Conservation (phyloP, 2,329 filamentous ascomycete species). For the Aspergillus arachidicola region DNA sequence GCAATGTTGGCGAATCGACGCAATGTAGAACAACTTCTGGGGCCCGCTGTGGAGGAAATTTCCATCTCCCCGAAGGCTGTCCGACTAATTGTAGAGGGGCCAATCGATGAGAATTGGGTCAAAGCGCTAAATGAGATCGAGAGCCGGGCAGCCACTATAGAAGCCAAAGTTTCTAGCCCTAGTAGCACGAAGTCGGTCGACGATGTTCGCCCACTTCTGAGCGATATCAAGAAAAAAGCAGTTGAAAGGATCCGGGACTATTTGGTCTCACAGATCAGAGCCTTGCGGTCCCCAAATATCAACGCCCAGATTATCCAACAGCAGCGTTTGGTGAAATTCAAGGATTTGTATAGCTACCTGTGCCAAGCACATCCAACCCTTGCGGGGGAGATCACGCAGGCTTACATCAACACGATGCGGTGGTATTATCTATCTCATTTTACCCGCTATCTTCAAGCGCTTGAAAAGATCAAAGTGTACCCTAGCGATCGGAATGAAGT, state of each 20-base stretch:
- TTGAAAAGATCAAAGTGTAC: constrained; percentile 84
- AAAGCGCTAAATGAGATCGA: constrained; percentile 82
- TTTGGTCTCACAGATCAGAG: constrained; percentile 91
- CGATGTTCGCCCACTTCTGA: constrained; percentile 81
- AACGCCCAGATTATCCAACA: constrained; percentile 97
- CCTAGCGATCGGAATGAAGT: constrained; percentile 80
- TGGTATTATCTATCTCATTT: constrained; percentile 98
- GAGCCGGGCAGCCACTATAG: constrained; percentile 71
- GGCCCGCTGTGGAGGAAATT: constrained; percentile 87
- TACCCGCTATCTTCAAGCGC: constrained; percentile 77
- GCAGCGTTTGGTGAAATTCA: constrained; percentile 84
- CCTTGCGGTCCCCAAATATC: constrained; percentile 89
- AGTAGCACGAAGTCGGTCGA: constrained; percentile 73
- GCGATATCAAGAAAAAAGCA: constrained; percentile 85
- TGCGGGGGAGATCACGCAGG: constrained; percentile 84
- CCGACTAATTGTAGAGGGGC: constrained; percentile 80
- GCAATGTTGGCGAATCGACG: constrained; percentile 85
- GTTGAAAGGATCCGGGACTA: constrained; percentile 93
- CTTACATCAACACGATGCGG: constrained; percentile 97
- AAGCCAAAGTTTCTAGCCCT: constrained; percentile 64
- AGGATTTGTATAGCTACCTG: constrained; percentile 84
- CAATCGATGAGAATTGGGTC: constrained; percentile 87
- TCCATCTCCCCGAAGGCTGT: constrained; percentile 84
- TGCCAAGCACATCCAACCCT: constrained; percentile 79
- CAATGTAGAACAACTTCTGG: constrained; percentile 83